phyloP scores from a whole-genome alignment of 208 protist species.

The Wallacemonas sp. region DNA sequence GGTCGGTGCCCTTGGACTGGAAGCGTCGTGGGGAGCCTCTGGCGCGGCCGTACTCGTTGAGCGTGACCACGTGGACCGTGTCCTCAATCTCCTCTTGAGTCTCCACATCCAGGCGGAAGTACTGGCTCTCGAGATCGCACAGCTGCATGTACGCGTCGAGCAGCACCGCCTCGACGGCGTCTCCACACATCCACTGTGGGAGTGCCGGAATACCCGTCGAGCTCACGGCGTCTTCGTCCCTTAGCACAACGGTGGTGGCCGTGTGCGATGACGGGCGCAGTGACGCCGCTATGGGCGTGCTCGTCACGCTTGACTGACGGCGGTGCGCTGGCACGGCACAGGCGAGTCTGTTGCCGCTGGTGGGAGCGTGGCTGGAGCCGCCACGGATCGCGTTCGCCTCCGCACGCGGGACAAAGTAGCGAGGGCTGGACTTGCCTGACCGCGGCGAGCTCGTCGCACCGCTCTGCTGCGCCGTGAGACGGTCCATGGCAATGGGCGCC shows the following conservation, averaged over 20 bases:
- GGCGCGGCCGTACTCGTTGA: constrained; percentile 19
- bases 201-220: too few species aligned
- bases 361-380: too few species aligned
- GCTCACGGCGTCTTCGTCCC: too few species aligned
- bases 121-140: constrained; percentile 13
- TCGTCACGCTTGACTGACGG: not conserved
- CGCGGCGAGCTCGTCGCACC: not conserved
- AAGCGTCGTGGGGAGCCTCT: constrained; percentile 17
- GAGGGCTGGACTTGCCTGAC: not conserved
- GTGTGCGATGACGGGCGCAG: not conserved
- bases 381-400: too few species aligned
- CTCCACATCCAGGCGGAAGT: constrained; percentile 39
- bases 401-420: constrained; percentile 3
- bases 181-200: constrained; percentile 1
- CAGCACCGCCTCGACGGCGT: not conserved
- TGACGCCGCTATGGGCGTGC: not conserved
- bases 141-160: constrained; percentile 10
- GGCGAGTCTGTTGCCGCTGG: too few species aligned
- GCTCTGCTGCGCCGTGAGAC: not conserved
- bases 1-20: constrained; percentile 26
- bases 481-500: not conserved
- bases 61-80: constrained; percentile 32
- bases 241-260: not conserved
- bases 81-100: constrained; percentile 42
- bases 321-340: not conserved